Evolutionary conservation across 2,329 filamentous ascomycete genomes (phyloP), one percentile per base, ranked within the genome.

Genomic region (Arthrocladium fulminans): DNA sequence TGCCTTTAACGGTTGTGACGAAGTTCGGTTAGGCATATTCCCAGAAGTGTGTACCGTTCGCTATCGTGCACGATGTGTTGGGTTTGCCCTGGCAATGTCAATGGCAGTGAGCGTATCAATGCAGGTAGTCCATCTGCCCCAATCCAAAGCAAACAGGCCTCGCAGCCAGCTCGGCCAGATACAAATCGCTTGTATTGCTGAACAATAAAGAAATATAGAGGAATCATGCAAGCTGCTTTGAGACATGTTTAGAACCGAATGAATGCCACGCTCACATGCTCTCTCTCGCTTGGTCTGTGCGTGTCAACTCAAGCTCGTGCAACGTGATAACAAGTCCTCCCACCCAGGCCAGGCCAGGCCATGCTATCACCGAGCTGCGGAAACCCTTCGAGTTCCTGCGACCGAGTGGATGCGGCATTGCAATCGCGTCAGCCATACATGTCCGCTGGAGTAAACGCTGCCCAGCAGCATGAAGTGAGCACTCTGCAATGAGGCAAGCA

Each of bases 401-500:
- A n/a, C n/a, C n/a, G n/a, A n/a, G n/a, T n/a, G n/a, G n/a, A n/a
- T n/a, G n/a, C n/a, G n/a, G n/a, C n/a, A n/a, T n/a, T n/a, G n/a
- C n/a, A n/a, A n/a, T n/a, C n/a, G n/a, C n/a, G n/a, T n/a, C n/a
- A n/a, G n/a, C n/a, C n/a, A n/a, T n/a, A n/a, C n/a, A n/a, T n/a
- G n/a, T n/a, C n/a, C n/a, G n/a, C n/a, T n/a, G n/a, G n/a, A n/a
- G n/a, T n/a, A n/a, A n/a, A n/a, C n/a, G n/a, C n/a, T n/a, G n/a
- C 46, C 55, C 42, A 54, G 49, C 52, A 57, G 39, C 38, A 56
- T 22, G 46, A 56, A 10, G 56, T 54, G 2, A 62, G 52, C 3
- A 61, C 60, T 48, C 56, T 61, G 15, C 62, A 58, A 42, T 63
- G 54, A 34, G 56, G 57, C 15, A 62, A 50, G 7, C 56, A 51